Conservation (phyloP, 2,329 filamentous ascomycete species). For the Trematosphaeria pertusa region DNA sequence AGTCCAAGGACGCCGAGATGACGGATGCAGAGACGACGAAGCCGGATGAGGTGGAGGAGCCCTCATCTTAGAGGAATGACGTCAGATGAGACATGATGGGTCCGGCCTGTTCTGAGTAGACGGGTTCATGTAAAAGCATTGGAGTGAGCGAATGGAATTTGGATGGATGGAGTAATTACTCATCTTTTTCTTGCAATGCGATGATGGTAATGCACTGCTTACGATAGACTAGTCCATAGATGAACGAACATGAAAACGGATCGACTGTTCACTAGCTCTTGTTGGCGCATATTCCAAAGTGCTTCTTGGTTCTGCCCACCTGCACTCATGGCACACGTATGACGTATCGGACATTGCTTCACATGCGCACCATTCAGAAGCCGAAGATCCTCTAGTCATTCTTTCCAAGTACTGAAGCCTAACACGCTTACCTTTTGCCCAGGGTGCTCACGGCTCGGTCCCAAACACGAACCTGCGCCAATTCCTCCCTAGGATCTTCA, state of each 20-base stretch:
- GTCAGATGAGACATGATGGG: neutral
- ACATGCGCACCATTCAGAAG: no score
- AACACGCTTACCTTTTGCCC: no score
- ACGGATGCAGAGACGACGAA: constrained; percentile 60
- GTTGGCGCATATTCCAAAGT: no score
- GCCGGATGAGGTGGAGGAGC: constrained; percentile 50
- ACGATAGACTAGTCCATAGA: constrained; percentile 18
- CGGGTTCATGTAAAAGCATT: constrained; percentile 12
- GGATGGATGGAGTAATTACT: constrained; percentile 7
- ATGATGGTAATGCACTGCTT: constrained; percentile 10
- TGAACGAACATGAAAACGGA: constrained; percentile 10
- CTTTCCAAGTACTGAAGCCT: no score
- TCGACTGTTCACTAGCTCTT: neutral
- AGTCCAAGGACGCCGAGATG: constrained; percentile 62
- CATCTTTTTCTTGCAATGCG: constrained; percentile 7
- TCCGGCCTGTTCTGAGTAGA: neutral
- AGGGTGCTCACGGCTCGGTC: neutral
- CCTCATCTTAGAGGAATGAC: constrained; percentile 22
- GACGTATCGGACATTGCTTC: no score
- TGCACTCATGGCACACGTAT: no score
- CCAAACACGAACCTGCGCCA: constrained; percentile 81
- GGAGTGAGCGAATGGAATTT: constrained; percentile 4
- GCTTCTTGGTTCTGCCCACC: no score
- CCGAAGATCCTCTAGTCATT: no score
- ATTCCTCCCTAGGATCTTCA: constrained; percentile 72